Evolutionary conservation across 768 basidiomycete species (phyloP).

Genomic region (Hygrocybe punicea): DNA sequence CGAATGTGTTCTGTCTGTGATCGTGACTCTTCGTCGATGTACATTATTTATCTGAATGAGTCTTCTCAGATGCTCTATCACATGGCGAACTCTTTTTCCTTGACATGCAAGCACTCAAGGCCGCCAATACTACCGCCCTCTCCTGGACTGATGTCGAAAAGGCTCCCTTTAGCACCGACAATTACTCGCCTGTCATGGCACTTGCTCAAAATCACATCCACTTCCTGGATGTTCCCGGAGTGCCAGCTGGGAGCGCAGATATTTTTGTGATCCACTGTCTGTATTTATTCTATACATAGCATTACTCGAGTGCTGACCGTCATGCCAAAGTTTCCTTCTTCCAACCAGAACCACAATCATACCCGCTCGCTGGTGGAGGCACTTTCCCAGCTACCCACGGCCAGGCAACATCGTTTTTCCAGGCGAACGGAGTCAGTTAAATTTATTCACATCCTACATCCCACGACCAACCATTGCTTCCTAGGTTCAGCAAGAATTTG

Average conservation of each 20-base stretch:
- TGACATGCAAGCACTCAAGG: constrained; percentile 63
- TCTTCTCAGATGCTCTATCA: constrained; percentile 60
- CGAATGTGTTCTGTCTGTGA: constrained; percentile 77
- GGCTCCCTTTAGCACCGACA: constrained; percentile 49
- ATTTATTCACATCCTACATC: neutral
- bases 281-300: constrained; percentile 23
- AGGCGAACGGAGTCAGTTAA: constrained; percentile 40
- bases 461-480: neutral
- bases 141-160: constrained; percentile 63
- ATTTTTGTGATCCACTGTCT: constrained; percentile 88
- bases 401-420: constrained; percentile 63
- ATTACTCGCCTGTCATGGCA: constrained; percentile 72
- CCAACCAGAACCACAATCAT: constrained; percentile 62
- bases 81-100: constrained; percentile 62
- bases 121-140: constrained; percentile 55
- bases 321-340: constrained; percentile 61
- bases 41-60: neutral
- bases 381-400: constrained; percentile 64
- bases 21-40: neutral
- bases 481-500: constrained; percentile 70
- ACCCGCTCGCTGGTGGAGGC: constrained; percentile 39
- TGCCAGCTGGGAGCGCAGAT: constrained; percentile 63
- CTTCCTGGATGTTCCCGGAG: constrained; percentile 70
- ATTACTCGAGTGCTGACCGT: neutral
- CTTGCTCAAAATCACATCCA: constrained; percentile 84